Evolutionary conservation across 2,329 filamentous ascomycete species (phyloP), one percentile per base, ranked within the genome.

Genomic region (Penicillium sp.): DNA sequence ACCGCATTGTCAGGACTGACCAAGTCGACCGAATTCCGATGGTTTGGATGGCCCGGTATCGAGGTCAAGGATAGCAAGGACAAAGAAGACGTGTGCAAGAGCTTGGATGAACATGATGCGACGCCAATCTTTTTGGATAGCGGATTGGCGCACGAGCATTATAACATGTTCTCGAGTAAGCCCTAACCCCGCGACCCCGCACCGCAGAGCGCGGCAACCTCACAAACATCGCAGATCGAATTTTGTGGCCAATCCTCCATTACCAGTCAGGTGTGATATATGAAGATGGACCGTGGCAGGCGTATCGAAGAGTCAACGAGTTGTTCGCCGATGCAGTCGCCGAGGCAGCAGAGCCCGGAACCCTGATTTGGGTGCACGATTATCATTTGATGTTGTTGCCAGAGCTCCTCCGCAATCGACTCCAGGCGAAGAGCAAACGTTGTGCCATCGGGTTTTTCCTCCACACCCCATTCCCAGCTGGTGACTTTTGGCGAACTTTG

Each of bases 331-430:
- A 93, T 80, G 88, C 89, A 13, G 89, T 97, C 66, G 87, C 91
- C 53, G 87, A 89, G 65, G 89, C 94, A 65, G 90, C 96, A 6
- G 86, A 92, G 72, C 91, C 95, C 72, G 92, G 92, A 60, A 92
- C 96, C 76, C 81, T 96, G 68, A 91, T 97, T 70, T 97, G 94
- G 93, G 90, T 97, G 3, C 93, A 97, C 78, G 93, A 97, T 79
- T 97, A 97, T 80, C 94, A 97, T 78, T 83, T 97, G 62, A 96
- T 97, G 91, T 87, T 97, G n/a, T 84, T 97, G 22, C 93, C 93
- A 15, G 86, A 91, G 73, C 92, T 97, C 89, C 84, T 97, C 63
- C 90, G 93, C 63, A 89, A 96, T 10, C 66, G 75, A 86, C 91
- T 91, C 85, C 66, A 80, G 85, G 70, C 84, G 83, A 64, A 89